Percentiles rank a stretch among this genome's conserved stretches.
Conservation (phyloP, 2,329 filamentous ascomycete species). For the Trichophyton rubrum region DNA sequence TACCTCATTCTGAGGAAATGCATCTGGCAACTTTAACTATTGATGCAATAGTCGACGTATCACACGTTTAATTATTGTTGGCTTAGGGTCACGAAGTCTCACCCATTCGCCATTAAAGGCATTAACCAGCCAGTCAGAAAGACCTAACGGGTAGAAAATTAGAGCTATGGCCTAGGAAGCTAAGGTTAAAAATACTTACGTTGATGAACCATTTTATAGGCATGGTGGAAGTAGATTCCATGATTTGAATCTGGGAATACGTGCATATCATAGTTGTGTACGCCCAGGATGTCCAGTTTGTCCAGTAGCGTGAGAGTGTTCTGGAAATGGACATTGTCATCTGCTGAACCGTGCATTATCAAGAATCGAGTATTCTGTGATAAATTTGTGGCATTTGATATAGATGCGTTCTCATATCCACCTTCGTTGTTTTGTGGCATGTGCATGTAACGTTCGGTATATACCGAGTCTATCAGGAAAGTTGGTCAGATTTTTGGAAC, state of each 20-base stretch:
- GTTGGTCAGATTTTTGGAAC: conserved; percentile 1
- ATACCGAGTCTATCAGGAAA: conserved; percentile 54
- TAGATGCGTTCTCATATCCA: conserved; percentile 64
- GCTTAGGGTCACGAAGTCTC: conserved; percentile 39
- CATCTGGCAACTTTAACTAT: neutral
- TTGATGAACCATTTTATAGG: conserved; percentile 80
- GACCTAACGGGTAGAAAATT: conserved; percentile 16
- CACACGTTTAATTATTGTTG: conserved; percentile 19
- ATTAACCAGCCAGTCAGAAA: conserved; percentile 78
- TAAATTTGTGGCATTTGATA: conserved; percentile 63
- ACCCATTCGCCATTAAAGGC: conserved; percentile 97
- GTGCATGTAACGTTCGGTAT: conserved; percentile 96
- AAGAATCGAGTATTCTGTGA: conserved; percentile 72
- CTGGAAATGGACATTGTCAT: conserved; percentile 97
- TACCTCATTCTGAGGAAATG: neutral
- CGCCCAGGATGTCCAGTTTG: conserved; percentile 62
- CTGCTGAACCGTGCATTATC: conserved; percentile 89
- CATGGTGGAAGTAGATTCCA: conserved; percentile 87
- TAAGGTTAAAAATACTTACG: conserved; percentile 48
- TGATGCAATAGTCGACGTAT: neutral
- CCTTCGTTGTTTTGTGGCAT: conserved; percentile 68
- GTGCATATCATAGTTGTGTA: conserved; percentile 94
- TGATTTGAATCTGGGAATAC: conserved; percentile 96
- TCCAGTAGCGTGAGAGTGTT: conserved; percentile 83
- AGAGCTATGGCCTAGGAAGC: neutral